Evolutionary conservation across 148 eudicot genomes (phyloP), one percentile per base, ranked within the genome.

Genomic region (Heliosperma pusillum): DNA sequence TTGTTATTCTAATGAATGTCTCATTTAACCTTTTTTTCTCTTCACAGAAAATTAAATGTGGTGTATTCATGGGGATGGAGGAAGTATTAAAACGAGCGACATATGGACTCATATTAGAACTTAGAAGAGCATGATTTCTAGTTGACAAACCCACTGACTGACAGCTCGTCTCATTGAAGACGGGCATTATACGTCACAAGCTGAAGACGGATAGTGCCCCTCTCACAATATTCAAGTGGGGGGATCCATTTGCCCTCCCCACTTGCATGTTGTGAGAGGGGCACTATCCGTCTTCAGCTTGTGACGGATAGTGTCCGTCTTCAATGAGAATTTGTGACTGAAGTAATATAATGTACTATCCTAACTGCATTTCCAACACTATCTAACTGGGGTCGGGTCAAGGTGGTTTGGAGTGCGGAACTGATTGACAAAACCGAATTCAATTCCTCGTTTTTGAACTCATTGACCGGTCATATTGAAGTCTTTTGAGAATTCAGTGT

Each of bases 401-500:
- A 89, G 92, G 74, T 87, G n/a, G n/a, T n/a, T n/a, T n/a, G n/a
- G n/a, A n/a, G n/a, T n/a, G n/a, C n/a, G n/a, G n/a, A n/a, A n/a
- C n/a, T n/a, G n/a, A n/a, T n/a, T n/a, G n/a, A n/a, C n/a, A n/a
- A n/a, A n/a, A n/a, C n/a, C n/a, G n/a, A n/a, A n/a, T n/a, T n/a
- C n/a, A n/a, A 87, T 52, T 82, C 95, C 79, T 84, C 88, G 82
- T 90, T 0, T 80, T 63, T 0, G 90, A 85, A 61, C 83, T 87
- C 12, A 81, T 71, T 50, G 73, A 52, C 30, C 89, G 81, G 62
- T 88, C 94, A 10, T 80, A 74, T 0, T 80, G 82, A 27, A 86
- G 86, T 83, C 98, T 84, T 22, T 88, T 95, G 98, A 83, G 10
- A 97, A 91, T 74, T 91, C 86, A 0, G 98, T 94, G 74, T 71